Conservation (phyloP, 371 early-diverging fungal genomes). For the Umbelopsis sp. region DNA sequence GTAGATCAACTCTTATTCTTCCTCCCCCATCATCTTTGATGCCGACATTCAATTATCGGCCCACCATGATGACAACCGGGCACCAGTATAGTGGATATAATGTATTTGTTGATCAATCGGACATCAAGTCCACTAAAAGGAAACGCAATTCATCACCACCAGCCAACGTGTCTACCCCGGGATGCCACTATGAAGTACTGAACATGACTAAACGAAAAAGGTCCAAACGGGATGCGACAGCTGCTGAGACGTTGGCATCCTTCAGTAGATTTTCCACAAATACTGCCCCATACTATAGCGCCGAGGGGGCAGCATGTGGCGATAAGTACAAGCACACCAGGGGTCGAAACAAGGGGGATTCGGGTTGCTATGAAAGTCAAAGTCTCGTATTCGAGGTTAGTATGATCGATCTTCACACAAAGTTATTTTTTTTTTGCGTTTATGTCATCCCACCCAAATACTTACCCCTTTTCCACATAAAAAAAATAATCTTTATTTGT, state of each 20-base stretch:
- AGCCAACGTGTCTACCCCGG: background rate
- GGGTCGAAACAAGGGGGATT: slow-evolving; percentile 4
- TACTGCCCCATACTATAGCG: background rate
- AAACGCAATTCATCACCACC: background rate
- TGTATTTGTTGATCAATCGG: background rate
- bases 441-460: background rate
- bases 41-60: background rate
- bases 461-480: background rate
- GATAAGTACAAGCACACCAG: slow-evolving; percentile 1
- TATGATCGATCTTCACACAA: no score
- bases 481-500: background rate
- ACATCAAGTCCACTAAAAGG: background rate
- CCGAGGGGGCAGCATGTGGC: slow-evolving; percentile 2
- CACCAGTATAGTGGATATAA: background rate
- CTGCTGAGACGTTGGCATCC: background rate
- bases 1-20: background rate
- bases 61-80: background rate
- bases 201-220: slow-evolving; percentile 13
- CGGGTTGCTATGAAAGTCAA: background rate
- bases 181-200: slow-evolving; percentile 7
- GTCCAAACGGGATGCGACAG: slow-evolving; percentile 3
- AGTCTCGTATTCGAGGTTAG: background rate
- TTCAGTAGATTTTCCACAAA: background rate
- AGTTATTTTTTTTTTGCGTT: background rate
- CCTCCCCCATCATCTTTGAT: slow-evolving; percentile 5